These are phyloP conservation scores for Petrea volubilis DNA, from an alignment of 257 asterid species.

Conservation along the genomic window DNA sequence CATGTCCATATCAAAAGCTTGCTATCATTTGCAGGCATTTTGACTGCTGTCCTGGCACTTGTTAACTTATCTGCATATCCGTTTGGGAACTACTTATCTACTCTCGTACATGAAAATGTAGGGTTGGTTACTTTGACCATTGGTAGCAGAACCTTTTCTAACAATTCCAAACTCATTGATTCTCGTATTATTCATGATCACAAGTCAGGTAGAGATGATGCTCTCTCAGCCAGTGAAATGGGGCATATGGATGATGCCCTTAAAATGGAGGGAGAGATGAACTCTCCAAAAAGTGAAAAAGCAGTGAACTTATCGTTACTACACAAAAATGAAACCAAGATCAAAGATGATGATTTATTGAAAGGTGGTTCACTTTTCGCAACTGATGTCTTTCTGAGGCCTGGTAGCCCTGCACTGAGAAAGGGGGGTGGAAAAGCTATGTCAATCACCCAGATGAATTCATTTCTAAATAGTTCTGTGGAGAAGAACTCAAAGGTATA, in stretches of 20 bases:
- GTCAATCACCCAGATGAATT: conserved; percentile 49
- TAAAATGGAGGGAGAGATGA: conserved; percentile 7
- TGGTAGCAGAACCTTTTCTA: conserved; percentile 19
- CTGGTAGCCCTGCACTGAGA: conserved; percentile 16
- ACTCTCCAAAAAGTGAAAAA: not conserved
- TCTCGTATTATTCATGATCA: conserved; percentile 12
- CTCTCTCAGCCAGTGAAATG: not conserved
- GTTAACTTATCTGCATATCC: conserved; percentile 36
- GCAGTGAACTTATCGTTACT: conserved; percentile 16
- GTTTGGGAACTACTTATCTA: conserved; percentile 27
- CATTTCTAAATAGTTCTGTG: conserved; percentile 31
- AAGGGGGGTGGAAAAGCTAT: conserved; percentile 33
- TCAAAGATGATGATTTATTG: conserved; percentile 10
- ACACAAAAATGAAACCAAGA: not conserved
- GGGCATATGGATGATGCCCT: conserved; percentile 1
- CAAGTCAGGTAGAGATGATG: conserved; percentile 8
- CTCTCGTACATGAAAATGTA: conserved; percentile 25
- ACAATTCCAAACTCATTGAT: conserved; percentile 15
- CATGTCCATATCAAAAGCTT: conserved; percentile 19
- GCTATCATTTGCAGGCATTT: conserved; percentile 27
- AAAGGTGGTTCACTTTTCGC: conserved; percentile 25
- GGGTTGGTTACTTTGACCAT: conserved; percentile 17
- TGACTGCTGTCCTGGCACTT: conserved; percentile 30
- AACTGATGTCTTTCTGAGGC: conserved; percentile 22
- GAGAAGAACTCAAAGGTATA: conserved; percentile 41